phyloP scores from a whole-genome alignment of 176 grass and related monocot genomes.

The Avena eriantha region DNA sequence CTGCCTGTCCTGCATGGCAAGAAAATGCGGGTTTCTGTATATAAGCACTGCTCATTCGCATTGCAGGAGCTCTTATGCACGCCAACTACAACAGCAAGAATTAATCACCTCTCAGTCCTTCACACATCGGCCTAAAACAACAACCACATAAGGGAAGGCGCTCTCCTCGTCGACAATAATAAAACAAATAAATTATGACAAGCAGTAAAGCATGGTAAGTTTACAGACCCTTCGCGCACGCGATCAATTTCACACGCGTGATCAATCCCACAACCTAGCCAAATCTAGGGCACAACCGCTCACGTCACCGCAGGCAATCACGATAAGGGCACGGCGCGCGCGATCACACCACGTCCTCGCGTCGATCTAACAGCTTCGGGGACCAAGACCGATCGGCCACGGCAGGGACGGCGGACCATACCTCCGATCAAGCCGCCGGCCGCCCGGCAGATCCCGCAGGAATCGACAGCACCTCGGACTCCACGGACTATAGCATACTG shows the following conservation, averaged over 20 bases:
- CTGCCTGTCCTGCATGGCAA: neutral
- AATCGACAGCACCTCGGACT: neutral
- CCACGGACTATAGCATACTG: slow-evolving; percentile 25
- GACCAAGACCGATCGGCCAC: neutral
- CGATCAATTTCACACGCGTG: neutral
- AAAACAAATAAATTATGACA: neutral
- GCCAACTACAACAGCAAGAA: neutral
- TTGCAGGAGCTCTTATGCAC: neutral
- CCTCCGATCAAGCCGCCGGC: slow-evolving; percentile 14
- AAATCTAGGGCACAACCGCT: neutral
- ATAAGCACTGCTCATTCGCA: neutral
- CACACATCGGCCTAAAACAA: neutral
- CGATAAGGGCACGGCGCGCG: neutral
- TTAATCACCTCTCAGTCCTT: neutral
- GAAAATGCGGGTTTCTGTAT: neutral
- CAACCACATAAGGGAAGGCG: neutral
- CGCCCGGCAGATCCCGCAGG: slow-evolving; percentile 24
- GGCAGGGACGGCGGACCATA: neutral
- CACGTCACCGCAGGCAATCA: neutral
- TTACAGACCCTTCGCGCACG: neutral
- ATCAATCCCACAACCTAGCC: neutral
- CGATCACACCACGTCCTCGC: neutral
- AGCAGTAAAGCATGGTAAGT: neutral
- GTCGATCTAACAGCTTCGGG: neutral
- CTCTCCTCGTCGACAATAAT: neutral